phyloP scores from a whole-genome alignment of 305 asterid genomes.

The Solanum hybrid region DNA sequence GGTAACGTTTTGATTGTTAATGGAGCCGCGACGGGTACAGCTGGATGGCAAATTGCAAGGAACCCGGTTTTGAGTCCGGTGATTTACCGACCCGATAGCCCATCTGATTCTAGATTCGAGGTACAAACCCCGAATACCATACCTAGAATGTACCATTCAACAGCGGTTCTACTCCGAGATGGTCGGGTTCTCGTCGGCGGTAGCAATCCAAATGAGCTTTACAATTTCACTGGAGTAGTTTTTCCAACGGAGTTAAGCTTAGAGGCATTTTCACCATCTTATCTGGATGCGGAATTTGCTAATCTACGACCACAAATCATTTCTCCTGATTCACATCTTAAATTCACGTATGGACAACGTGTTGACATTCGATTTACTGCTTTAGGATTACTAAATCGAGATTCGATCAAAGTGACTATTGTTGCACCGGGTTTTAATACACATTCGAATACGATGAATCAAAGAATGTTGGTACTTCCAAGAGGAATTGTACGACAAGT shows the following conservation, averaged over 20 bases:
- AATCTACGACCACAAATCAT: slow-evolving; percentile 32
- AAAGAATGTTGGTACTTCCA: slow-evolving; percentile 37
- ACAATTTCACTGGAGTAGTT: slow-evolving; percentile 13
- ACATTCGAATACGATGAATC: slow-evolving; percentile 68
- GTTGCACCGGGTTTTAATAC: slow-evolving; percentile 50
- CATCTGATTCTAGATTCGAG: slow-evolving; percentile 30
- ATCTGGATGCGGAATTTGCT: slow-evolving; percentile 15
- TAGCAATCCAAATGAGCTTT: slow-evolving; percentile 37
- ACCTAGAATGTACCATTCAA: slow-evolving; percentile 67
- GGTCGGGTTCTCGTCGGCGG: slow-evolving; percentile 56
- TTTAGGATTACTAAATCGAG: slow-evolving; percentile 15
- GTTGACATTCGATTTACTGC: slow-evolving; percentile 19
- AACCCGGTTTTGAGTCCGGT: slow-evolving; percentile 40
- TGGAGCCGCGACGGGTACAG: slow-evolving; percentile 51
- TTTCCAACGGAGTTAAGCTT: slow-evolving; percentile 47
- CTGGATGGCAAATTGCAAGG: slow-evolving; percentile 54
- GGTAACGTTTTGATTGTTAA: slow-evolving; percentile 53
- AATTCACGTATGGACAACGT: slow-evolving; percentile 15
- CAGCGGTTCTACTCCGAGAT: slow-evolving; percentile 42
- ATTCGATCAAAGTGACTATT: slow-evolving; percentile 33
- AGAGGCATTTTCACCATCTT: slow-evolving; percentile 46
- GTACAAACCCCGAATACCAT: slow-evolving; percentile 25
- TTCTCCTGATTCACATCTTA: slow-evolving; percentile 25
- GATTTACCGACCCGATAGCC: slow-evolving; percentile 30
- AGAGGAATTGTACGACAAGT: slow-evolving; percentile 7